Evolutionary conservation across 164 flowering plant genomes (phyloP).

Genomic region (Stephania japonica): DNA sequence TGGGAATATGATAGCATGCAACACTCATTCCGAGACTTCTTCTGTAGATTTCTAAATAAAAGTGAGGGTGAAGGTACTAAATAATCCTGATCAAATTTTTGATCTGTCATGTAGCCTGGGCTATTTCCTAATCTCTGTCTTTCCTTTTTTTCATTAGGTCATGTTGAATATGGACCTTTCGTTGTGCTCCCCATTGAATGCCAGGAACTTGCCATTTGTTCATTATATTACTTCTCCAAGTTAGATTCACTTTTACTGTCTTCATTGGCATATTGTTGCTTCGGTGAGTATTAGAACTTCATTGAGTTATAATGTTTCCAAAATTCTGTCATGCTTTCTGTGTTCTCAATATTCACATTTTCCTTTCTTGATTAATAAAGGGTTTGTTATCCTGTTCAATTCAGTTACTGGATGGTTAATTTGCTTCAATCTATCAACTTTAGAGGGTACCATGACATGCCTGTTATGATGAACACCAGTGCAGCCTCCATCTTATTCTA

Average conservation of each 20-base stretch:
- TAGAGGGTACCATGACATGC: neutral
- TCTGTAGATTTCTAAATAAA: slow-evolving; percentile 28
- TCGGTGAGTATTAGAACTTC: slow-evolving; percentile 45
- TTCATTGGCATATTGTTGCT: slow-evolving; percentile 64
- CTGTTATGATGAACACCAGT: neutral
- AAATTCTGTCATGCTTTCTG: neutral
- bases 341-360: neutral
- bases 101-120: neutral
- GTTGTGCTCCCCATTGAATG: slow-evolving; percentile 55
- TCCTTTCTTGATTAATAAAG: neutral
- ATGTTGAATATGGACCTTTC: slow-evolving; percentile 59
- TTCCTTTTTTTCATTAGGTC: slow-evolving; percentile 32
- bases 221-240: slow-evolving; percentile 65
- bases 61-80: slow-evolving; percentile 18
- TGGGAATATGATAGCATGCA: slow-evolving; percentile 57
- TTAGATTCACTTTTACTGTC: slow-evolving; percentile 45
- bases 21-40: slow-evolving; percentile 38
- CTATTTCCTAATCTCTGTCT: slow-evolving; percentile 6
- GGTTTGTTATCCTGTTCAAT: neutral
- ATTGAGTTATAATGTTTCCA: neutral
- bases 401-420: neutral
- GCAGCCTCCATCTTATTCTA: too few species aligned
- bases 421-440: neutral
- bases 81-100: neutral
- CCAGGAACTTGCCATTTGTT: slow-evolving; percentile 70